Evolutionary conservation across 352 stramenopile genomes (phyloP), one percentile per base, ranked within the genome.

Genomic region (Globisporangium cylindrosporum): DNA sequence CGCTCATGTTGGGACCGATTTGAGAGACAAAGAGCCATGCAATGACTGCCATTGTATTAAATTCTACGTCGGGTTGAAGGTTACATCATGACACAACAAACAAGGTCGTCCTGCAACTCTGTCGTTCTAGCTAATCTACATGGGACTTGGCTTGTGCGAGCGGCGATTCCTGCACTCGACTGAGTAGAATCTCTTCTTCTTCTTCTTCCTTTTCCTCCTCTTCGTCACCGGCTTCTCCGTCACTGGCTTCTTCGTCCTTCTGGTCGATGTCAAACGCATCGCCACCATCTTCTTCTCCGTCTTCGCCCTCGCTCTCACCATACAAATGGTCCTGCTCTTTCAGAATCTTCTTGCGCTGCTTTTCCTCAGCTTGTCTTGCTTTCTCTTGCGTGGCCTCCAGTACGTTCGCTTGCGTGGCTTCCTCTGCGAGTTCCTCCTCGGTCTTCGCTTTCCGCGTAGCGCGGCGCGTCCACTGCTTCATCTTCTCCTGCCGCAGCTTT

Each of bases 271-370:
- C 38, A n/a, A 48, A 48, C 38, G 24, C 56, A 3, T 74, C 38
- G 12, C 62, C 63, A 15, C 68, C 62, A 15, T 74, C 71, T 12
- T 41, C 68, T 1, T 62, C 70, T 41, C 58, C 55, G 4, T 82
- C 73, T 12, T 54, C 69, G 6, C 57, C 71, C 20, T 83, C 78
- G 53, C 69, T 77, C 18, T 84, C 75, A 32, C 64, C 67, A 53
- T 78, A 90, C 62, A 89, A 66, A 22, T 78, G 59, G 41, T 89
- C 66, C n/a, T 82, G 81, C 12, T 76, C 69, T 2, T 70, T 69
- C 9, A 68, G 71, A 22, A 77, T 51, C 38, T 81, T 75, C 32
- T 76, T 71, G 34, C 77, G 75, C 63, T 83, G 74, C 60, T 77
- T 70, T 46, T 84, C 77, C 66, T 85, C 77, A 24, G 76, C 56